Base-by-base conservation (phyloP, 179 eudicot genomes). In the Silene vulgaris region DNA sequence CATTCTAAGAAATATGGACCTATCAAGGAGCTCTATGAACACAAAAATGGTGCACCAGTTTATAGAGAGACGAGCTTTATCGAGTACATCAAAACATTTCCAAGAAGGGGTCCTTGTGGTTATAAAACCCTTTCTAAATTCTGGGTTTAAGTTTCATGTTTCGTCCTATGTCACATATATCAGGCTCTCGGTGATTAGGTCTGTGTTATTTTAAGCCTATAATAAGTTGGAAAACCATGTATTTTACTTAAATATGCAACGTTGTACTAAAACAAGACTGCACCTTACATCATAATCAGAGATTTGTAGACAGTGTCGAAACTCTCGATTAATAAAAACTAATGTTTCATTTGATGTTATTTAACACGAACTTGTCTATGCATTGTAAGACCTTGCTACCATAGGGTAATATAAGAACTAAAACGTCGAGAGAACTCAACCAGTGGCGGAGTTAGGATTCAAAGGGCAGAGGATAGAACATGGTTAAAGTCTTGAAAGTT, bases 121-220 rank as follows among this genome's bases (percentile, higher is more conserved):
- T 71, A 71, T n/a, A 71, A 71, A 29, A 71, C 74, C 43, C 74
- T 71, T 54, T 71, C 74, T 7, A 54, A 71, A 54, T 71, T 71
- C 64, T 71, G 64, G 64, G 48, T 54, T 29, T 71, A 70, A 14
- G 61, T 2, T 17, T 5, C 13, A 17, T 2, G 37, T 64, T 29
- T 28, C 68, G 13, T 1, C 16, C 5, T 65, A 29, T 14, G 14
- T 65, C 37, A 29, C 14, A 4, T 26, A 28, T 16, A 28, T 64
- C 37, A 3, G 68, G 4, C 68, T 63, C 37, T 3, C n/a, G 3
- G n/a, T 64, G 17, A 14, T 14, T 45, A 65, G 29, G 32, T 40
- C 30, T 62, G 29, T 62, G 65, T 19, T 61, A 21, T 61, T 61
- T 11, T 61, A 19, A 61, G 65, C 65, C 12, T 20, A 21, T 61